Base-by-base conservation (phyloP, 495 filamentous ascomycete species). In the Copromyces sp. region DNA sequence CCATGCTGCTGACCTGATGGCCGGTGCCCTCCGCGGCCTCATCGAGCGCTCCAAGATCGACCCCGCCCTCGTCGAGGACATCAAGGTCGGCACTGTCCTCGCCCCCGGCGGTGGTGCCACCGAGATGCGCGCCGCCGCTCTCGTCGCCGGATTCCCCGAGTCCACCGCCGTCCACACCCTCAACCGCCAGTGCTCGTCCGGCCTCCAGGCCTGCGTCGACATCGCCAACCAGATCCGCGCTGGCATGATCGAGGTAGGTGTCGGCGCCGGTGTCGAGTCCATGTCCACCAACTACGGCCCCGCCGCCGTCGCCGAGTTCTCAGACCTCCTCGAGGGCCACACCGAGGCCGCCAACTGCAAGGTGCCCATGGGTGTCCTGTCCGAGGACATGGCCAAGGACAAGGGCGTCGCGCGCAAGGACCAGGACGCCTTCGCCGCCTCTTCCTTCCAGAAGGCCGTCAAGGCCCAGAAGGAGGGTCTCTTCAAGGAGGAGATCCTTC, bases 201-300 rank as follows among this genome's bases (percentile, higher is more conserved):
- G 95, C 44, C 85, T 98, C 35, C 94, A 97, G 82, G 95, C 95
- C 41, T 91, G 91, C 75, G 91, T 93, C 47, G 95, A 98, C 77
- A 92, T 98, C 79, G 96, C 94, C 73, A 96, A 98, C 83, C 92
- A 91, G 71, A 94, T 99, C 79, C 85, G 86, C 74, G 79, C 89
- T 5, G 96, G 93, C 69, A 96, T 97, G 93, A 98, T 99, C 77
- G 95, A 98, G 68, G 82, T 98, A 73, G 95, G 95, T 75, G 90
- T 98, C 75, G 95, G 94, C 71, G 94, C 94, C 5, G 95, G 95
- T 79, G 94, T 97, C n/a, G 95, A 99, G 90, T 94, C 90, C 84
- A 99, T 99, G 95, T 92, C 89, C 80, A 86, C 85, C 71, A 92
- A 98, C 78, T 98, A 98, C 80, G 94, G 94, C 29, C 95, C 95